phyloP scores from a whole-genome alignment of 2,329 filamentous ascomycete species.

The Fusarium sp. region DNA sequence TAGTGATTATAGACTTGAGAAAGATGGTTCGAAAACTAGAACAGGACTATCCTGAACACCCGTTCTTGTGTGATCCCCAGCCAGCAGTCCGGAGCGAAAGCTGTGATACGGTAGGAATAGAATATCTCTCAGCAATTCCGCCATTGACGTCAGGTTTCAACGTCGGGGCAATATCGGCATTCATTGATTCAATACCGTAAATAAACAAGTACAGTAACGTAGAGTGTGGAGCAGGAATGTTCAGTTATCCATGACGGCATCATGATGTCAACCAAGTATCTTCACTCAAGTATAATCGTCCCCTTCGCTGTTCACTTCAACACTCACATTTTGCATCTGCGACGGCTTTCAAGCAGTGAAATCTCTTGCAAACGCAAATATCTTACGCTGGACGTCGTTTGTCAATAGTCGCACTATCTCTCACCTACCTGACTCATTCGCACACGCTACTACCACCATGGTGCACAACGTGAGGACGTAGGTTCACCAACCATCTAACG shows the following conservation, averaged over 20 bases:
- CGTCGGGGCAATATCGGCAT: neutral
- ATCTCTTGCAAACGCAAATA: neutral
- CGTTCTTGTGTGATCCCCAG: neutral
- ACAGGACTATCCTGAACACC: neutral
- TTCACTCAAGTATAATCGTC: conserved; percentile 1
- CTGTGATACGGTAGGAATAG: neutral
- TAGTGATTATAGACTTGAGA: neutral
- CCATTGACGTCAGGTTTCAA: neutral
- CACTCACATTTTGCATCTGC: neutral
- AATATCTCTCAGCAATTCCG: neutral
- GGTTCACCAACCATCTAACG: neutral
- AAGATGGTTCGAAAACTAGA: neutral
- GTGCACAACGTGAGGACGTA: conserved; percentile 31
- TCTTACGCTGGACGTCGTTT: neutral
- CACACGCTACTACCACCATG: conserved; percentile 14
- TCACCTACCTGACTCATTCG: neutral
- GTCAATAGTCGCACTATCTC: neutral
- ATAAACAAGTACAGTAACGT: neutral
- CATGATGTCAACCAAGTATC: conserved; percentile 24
- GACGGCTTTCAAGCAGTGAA: neutral
- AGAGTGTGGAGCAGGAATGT: neutral
- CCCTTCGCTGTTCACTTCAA: conserved; percentile 13
- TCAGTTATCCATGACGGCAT: conserved; percentile 24
- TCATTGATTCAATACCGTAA: neutral
- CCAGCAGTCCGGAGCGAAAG: neutral